Percentiles rank a stretch among this genome's conserved stretches.
phyloP scores from a whole-genome alignment of 345 rosid species.

The Syzygium grande region DNA sequence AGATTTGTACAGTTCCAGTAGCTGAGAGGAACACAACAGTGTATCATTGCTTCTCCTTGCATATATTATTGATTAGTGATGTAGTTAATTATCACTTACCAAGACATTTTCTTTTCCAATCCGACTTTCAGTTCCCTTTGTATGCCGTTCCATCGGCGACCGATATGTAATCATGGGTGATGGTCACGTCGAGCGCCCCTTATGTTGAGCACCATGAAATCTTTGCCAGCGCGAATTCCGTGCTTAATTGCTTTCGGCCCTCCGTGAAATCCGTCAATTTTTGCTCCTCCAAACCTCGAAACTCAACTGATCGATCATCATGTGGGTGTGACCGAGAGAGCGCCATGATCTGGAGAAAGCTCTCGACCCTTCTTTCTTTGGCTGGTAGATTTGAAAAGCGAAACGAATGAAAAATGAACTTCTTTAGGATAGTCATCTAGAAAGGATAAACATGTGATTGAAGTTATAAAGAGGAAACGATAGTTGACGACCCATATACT shows the following conservation, averaged over 20 bases:
- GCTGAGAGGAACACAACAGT: neutral
- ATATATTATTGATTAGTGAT: neutral
- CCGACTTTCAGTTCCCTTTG: neutral
- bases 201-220: neutral
- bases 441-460: neutral
- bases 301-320: no score
- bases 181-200: neutral
- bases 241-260: neutral
- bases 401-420: no score
- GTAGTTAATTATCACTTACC: neutral
- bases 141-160: neutral
- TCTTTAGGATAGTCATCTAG: neutral
- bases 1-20: neutral
- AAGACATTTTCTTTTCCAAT: neutral
- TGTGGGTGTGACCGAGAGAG: no score
- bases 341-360: neutral
- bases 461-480: neutral
- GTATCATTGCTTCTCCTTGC: neutral
- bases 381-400: neutral
- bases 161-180: neutral
- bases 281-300: no score
- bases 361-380: neutral
- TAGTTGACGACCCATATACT: neutral
- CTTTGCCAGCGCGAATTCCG: neutral
- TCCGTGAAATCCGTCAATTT: no score